These are phyloP conservation scores for Pinus tabuliformis DNA, from an alignment of 75 land plant genomes.

Conservation along the genomic window DNA sequence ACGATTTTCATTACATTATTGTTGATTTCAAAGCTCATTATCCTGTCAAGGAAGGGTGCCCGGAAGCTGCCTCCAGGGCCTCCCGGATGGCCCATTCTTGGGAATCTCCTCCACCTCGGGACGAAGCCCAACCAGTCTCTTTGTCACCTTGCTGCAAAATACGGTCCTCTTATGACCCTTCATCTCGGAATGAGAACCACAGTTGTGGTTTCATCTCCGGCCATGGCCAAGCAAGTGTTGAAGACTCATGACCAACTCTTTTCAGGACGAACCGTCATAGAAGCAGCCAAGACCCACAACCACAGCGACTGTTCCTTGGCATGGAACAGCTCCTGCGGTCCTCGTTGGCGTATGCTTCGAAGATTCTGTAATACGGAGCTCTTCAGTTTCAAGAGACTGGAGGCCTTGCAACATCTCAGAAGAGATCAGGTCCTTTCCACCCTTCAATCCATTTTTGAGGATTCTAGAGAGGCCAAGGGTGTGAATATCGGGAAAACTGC, in stretches of 20 bases:
- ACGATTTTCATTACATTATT: no score
- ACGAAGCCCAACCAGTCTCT: constrained; percentile 10
- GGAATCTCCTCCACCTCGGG: constrained; percentile 19
- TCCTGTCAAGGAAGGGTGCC: background rate
- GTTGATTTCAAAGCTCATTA: background rate
- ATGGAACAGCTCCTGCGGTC: background rate
- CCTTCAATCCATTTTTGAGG: no score
- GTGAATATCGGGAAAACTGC: no score
- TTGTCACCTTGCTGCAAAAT: constrained; percentile 10
- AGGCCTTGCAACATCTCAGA: no score
- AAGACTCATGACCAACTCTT: constrained; percentile 13
- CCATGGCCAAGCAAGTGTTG: constrained; percentile 14
- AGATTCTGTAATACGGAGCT: no score
- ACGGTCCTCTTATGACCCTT: constrained; percentile 21
- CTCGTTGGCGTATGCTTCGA: no score
- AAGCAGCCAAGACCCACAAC: constrained; percentile 6
- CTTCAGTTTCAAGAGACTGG: no score
- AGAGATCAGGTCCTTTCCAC: no score
- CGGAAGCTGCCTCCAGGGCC: constrained; percentile 17
- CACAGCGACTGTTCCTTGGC: background rate
- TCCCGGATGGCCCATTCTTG: constrained; percentile 10
- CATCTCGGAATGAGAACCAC: constrained; percentile 8
- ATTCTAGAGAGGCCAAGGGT: no score
- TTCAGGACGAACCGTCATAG: constrained; percentile 8
- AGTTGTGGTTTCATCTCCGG: constrained; percentile 3